These are phyloP conservation scores for Xylariaceae sp. DNA, from an alignment of 2,329 filamentous ascomycete genomes.

Conservation along the genomic window DNA sequence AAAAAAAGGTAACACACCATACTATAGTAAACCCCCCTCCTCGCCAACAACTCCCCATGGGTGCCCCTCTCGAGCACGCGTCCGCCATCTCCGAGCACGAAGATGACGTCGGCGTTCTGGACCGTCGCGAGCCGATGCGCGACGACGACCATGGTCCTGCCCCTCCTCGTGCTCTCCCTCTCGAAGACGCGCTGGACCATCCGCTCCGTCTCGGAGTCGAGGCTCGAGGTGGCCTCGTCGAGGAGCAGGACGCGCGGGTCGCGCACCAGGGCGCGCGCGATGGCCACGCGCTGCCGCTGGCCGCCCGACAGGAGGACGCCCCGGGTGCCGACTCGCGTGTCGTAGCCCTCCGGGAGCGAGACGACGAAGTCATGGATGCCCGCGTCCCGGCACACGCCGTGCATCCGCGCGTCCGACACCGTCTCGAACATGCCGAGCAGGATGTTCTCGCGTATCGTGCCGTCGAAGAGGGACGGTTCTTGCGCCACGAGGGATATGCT, in stretches of 20 bases:
- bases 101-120: constrained; percentile 72
- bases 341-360: constrained; percentile 61
- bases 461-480: constrained; percentile 66
- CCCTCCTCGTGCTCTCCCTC: constrained; percentile 51
- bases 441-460: constrained; percentile 58
- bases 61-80: constrained; percentile 49
- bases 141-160: constrained; percentile 65
- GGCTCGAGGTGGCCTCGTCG: constrained; percentile 66
- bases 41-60: constrained; percentile 44
- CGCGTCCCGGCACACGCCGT: constrained; percentile 52
- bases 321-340: constrained; percentile 62
- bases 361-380: constrained; percentile 67
- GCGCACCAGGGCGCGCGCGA: constrained; percentile 62
- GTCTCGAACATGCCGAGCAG: constrained; percentile 54
- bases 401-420: constrained; percentile 45
- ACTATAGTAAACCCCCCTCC: constrained; percentile 49
- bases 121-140: constrained; percentile 73
- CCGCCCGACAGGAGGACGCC: constrained; percentile 63
- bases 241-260: constrained; percentile 60
- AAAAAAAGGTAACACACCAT: constrained; percentile 41
- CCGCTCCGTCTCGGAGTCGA: constrained; percentile 53
- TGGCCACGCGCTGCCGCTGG: constrained; percentile 67
- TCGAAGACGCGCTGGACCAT: constrained; percentile 63
- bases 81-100: constrained; percentile 62
- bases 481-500: constrained; percentile 67